Base-by-base conservation (phyloP, 257 asterid species). In the Rhazya stricta region DNA sequence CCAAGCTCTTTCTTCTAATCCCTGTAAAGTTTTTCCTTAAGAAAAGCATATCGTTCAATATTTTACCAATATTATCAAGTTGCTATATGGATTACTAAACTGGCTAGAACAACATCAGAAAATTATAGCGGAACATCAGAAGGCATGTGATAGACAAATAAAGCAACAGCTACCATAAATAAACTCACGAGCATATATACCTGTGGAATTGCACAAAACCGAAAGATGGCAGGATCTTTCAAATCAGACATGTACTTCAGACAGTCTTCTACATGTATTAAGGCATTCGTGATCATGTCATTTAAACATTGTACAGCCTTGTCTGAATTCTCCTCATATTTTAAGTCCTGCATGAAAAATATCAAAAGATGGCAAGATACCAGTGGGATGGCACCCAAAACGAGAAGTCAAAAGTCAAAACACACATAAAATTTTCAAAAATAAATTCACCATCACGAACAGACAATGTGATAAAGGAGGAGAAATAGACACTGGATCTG, bases 171-270 rank as follows among this genome's bases (percentile, higher is more conserved):
- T 67, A 41, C 29, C 41, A 23, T 13, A 71, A 61, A 62, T n/a
- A 23, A 77, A 77, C 50, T 74, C 75, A 53, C 69, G 72, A 46
- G 69, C 66, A 67, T 71, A 67, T 71, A 36, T 87, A 94, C 97
- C 97, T 94, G 97, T 3, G 99, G 99, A 85, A 94, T 92, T 57
- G 96, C 97, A 89, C 99, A 94, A 84, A 94, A 94, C 25, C 92
- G 91, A 73, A 90, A 94, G 79, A 92, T 94, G 77, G 97, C 80
- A 73, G 97, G 96, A 85, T 92, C 89, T 63, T 81, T 82, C 84
- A 94, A 83, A 81, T 72, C 87, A 69, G 89, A 83, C 97, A 90
- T 83, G 85, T 90, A 94, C 16, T 73, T 86, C 79, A 92, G 86
- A 86, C 90, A 86, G 78, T 92, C 97, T 85, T 92, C 97, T 19